A percentile compares a stretch with the other conserved stretches of the same genome.
Conservation (phyloP, 352 stramenopile genomes). For the Phytophthora fragariaefolia region DNA sequence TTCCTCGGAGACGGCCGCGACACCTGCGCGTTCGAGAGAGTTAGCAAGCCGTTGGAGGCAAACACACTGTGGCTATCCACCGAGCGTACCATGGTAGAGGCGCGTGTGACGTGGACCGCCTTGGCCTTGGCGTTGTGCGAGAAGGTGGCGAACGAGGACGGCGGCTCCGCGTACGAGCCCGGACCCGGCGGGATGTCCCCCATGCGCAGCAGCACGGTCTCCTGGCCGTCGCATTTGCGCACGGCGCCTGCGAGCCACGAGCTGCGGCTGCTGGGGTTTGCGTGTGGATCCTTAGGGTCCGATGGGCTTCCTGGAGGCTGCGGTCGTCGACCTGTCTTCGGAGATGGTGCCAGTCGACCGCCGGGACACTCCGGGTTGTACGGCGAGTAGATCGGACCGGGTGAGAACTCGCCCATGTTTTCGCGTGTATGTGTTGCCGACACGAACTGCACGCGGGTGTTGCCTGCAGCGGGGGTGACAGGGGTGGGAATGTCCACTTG, state of each 20-base stretch:
- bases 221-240: conserved; percentile 69
- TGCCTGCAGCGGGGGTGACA: conserved; percentile 42
- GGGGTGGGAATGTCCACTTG: conserved; percentile 35
- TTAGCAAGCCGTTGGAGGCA: conserved; percentile 17
- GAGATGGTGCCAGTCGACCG: conserved; percentile 66
- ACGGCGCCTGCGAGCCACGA: conserved; percentile 85
- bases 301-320: conserved; percentile 48
- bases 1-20: conserved; percentile 32
- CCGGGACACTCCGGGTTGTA: conserved; percentile 76
- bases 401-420: conserved; percentile 89
- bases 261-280: conserved; percentile 79
- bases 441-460: conserved; percentile 78
- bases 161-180: conserved; percentile 71
- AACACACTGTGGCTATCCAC: conserved; percentile 1
- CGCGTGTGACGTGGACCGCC: conserved; percentile 12
- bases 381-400: conserved; percentile 80
- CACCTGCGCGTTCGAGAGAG: conserved; percentile 18
- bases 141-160: conserved; percentile 73
- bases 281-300: conserved; percentile 68
- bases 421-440: conserved; percentile 78
- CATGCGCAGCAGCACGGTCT: conserved; percentile 79
- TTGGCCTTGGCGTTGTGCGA: conserved; percentile 76
- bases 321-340: conserved; percentile 41
- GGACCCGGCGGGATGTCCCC: conserved; percentile 72
- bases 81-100: conserved; percentile 26